A percentile compares a stretch with the other conserved stretches of the same genome.
These are phyloP conservation scores for Claviceps sp. DNA, from an alignment of 2,329 filamentous ascomycete genomes.

Conservation along the genomic window DNA sequence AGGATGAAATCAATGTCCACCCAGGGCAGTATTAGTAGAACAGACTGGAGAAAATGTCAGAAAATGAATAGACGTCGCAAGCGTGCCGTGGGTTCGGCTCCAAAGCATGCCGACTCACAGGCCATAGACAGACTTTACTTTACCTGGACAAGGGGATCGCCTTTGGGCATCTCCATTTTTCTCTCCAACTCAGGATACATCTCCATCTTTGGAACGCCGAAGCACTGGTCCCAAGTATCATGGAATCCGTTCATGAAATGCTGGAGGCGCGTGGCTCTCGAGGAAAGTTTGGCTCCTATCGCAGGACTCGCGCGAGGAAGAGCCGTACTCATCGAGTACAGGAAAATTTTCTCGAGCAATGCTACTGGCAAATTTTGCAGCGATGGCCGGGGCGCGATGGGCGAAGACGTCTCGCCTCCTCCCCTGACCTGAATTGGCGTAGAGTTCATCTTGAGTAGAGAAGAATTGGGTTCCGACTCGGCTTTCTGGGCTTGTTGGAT, in stretches of 20 bases:
- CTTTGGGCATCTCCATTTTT: slow-evolving; percentile 10
- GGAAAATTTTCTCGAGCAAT: slow-evolving; percentile 38
- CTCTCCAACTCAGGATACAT: neutral
- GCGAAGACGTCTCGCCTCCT: no score
- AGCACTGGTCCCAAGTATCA: slow-evolving; percentile 25
- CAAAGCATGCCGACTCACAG: neutral
- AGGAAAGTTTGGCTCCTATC: slow-evolving; percentile 34
- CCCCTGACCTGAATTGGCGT: slow-evolving; percentile 13
- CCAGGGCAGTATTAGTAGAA: slow-evolving; percentile 31
- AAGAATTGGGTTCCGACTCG: no score
- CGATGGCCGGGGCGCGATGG: slow-evolving; percentile 6
- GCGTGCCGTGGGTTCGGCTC: no score
- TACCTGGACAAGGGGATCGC: slow-evolving; percentile 32
- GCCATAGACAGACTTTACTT: slow-evolving; percentile 5
- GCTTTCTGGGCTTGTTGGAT: no score
- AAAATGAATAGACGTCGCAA: neutral
- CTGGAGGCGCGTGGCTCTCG: slow-evolving; percentile 22
- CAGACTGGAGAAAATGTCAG: slow-evolving; percentile 20
- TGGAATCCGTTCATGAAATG: slow-evolving; percentile 23
- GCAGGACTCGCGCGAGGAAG: slow-evolving; percentile 30
- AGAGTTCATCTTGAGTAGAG: no score
- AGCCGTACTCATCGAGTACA: slow-evolving; percentile 34
- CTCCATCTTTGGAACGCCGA: slow-evolving; percentile 11
- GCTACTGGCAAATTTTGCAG: slow-evolving; percentile 34
- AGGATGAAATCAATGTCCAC: slow-evolving; percentile 5